phyloP scores from a whole-genome alignment of 176 grass and related monocot genomes.

The Rhynchospora pubera region DNA sequence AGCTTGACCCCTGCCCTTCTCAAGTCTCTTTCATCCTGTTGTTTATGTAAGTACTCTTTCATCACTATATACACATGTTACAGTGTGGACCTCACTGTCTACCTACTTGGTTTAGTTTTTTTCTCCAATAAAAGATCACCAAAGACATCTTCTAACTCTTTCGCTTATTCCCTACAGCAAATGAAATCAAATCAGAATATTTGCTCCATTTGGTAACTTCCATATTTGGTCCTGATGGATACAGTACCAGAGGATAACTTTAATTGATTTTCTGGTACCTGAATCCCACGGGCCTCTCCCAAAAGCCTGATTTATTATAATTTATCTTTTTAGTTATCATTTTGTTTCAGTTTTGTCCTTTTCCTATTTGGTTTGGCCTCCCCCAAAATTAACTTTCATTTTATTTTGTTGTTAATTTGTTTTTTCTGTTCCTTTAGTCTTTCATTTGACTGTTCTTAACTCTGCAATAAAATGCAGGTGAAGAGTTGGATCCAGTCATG shows the following conservation, averaged over 20 bases:
- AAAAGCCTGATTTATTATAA: neutral
- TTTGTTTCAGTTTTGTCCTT: neutral
- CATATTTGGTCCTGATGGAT: neutral
- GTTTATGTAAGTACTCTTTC: slow-evolving; percentile 65
- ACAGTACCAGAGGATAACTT: neutral
- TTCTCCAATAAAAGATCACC: neutral
- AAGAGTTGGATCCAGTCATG: slow-evolving; percentile 44
- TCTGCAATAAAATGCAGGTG: slow-evolving; percentile 49
- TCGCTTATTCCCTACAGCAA: neutral
- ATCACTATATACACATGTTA: neutral
- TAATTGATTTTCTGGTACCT: neutral
- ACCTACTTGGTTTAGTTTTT: neutral
- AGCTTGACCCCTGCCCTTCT: slow-evolving; percentile 52
- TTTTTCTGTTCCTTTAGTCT: neutral
- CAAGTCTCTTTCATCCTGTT: slow-evolving; percentile 51
- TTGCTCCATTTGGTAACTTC: neutral
- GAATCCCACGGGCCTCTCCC: neutral
- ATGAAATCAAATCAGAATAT: neutral
- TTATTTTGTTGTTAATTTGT: neutral
- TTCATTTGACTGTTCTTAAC: slow-evolving; percentile 10
- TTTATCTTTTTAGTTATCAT: neutral
- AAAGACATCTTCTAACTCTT: neutral
- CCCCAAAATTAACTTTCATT: neutral
- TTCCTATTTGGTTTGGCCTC: neutral
- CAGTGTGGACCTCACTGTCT: neutral